Base-by-base conservation (phyloP, 1,284 basidiomycete genomes). In the Xanthoconium separans region DNA sequence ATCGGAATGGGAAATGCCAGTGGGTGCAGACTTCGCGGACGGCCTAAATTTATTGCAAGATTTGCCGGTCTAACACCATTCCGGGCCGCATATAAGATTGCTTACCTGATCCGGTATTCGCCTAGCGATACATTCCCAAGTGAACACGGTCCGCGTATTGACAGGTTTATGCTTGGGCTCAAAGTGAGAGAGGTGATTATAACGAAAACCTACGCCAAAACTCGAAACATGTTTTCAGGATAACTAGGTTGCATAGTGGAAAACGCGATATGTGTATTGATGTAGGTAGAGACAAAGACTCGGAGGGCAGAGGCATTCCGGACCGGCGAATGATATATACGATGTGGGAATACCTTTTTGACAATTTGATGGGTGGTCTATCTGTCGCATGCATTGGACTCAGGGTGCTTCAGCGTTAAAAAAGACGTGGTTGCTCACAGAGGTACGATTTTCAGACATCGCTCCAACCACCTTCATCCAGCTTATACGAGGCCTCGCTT, bases 401-500 rank as follows among this genome's bases (percentile, higher is more conserved):
- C 37, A 44, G 51, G 41, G 8, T 16, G 27, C 27, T 27, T 27
- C 10, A 7, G 33, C 15, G 24, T 47, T 41, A 44, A 43, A 29
- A 11, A 44, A 41, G 18, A 47, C 8, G 33, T 16, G 13, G 41
- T 40, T 16, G 37, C 34, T 34, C 27, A 31, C 16, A 44, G 22
- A 27, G 12, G 20, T n/a, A 37, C 46, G 7, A 12, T 6, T 45
- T 54, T 70, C 68, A 88, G 53, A 91, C 83, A 64, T 92, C 89
- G 15, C 83, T 77, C 89, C 89, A 92, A 33, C 89, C 89, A 39
- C 89, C 89, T 77, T 91, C 90, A 61, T 91, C 89, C 29, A 95
- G 78, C 68, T 91, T 92, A 72, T 95, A 95, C 2, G 91, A 93
- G 3, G 93, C 93, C 73, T 95, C 93, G 61, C 90, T 93, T 73